phyloP scores from a whole-genome alignment of 331 rosid genomes.

The Acacia pycnantha region DNA sequence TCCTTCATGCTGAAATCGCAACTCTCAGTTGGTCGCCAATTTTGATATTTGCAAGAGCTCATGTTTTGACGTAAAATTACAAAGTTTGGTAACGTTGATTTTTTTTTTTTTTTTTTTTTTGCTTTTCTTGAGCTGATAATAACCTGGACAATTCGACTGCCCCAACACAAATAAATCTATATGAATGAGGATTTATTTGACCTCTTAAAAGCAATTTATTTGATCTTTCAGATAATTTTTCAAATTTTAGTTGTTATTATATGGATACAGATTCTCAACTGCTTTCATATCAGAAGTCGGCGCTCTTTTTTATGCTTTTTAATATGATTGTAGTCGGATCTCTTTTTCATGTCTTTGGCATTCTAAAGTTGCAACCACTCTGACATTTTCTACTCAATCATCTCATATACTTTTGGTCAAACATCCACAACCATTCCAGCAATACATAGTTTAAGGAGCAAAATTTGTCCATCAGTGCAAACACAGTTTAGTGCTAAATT shows the following conservation, averaged over 20 bases:
- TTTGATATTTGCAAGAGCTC: neutral
- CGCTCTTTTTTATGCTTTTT: too few species aligned
- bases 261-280: too few species aligned
- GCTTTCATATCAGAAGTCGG: too few species aligned
- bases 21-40: neutral
- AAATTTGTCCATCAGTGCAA: neutral
- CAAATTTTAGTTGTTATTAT: too few species aligned
- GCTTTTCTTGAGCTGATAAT: too few species aligned
- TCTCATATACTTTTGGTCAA: slow-evolving; percentile 4
- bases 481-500: neutral
- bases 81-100: neutral
- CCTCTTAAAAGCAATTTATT: too few species aligned
- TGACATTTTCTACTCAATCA: neutral
- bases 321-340: too few species aligned
- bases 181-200: too few species aligned
- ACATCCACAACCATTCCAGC: neutral
- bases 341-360: too few species aligned
- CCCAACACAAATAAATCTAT: neutral
- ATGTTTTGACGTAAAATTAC: neutral
- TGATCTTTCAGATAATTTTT: too few species aligned
- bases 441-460: neutral
- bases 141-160: neutral
- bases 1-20: neutral
- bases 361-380: neutral
- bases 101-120: too few species aligned